Percentiles rank a stretch among this genome's conserved stretches.
phyloP scores from a whole-genome alignment of 495 filamentous ascomycete species.

The Lentithecium fluviatile region DNA sequence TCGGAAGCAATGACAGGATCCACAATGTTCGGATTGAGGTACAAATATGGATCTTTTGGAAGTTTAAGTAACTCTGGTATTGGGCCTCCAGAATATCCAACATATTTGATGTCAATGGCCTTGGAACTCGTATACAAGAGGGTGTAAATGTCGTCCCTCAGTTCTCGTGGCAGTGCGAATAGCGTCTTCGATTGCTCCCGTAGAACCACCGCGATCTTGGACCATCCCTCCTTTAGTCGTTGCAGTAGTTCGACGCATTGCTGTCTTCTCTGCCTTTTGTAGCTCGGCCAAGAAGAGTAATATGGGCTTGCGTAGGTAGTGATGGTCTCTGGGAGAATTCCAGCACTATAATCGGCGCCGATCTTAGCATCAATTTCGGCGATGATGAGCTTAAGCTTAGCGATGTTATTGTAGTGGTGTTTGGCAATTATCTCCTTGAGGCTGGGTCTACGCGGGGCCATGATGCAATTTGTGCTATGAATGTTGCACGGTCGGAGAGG shows the following conservation, averaged over 20 bases:
- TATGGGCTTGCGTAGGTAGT: no score
- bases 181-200: conserved; percentile 1
- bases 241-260: not conserved
- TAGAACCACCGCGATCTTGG: not conserved
- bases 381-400: not conserved
- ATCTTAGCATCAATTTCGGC: not conserved
- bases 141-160: conserved; percentile 12
- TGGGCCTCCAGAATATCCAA: not conserved
- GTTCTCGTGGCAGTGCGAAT: conserved; percentile 4
- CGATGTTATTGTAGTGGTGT: conserved; percentile 9
- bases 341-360: no score
- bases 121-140: conserved; percentile 5
- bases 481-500: no score
- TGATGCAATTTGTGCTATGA: no score
- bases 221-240: conserved; percentile 7
- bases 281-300: no score
- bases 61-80: conserved; percentile 4
- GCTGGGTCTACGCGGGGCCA: no score
- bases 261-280: not conserved
- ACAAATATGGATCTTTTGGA: conserved; percentile 9
- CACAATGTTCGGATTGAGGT: conserved; percentile 14
- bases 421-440: not conserved
- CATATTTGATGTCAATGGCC: not conserved
- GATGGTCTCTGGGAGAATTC: no score
- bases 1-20: conserved; percentile 15